Base-by-base conservation (phyloP, 305 asterid genomes). In the Fraxinus nigra region DNA sequence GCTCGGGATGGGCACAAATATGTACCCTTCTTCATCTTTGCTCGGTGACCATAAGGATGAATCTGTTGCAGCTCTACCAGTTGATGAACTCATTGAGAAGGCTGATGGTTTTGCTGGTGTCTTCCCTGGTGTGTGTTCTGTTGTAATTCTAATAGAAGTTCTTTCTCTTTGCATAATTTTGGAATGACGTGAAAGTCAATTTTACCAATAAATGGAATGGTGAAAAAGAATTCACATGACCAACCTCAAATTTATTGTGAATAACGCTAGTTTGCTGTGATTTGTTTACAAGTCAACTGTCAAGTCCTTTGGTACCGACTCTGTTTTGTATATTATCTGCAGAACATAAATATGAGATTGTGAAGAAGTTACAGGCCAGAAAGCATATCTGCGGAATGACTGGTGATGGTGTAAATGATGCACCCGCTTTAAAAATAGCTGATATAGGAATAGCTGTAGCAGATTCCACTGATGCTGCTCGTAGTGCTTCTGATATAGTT, bases 91-190 rank as follows among this genome's bases (percentile, higher is more conserved):
- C 88, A 89, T 91, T 5, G 93, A 90, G 81, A 89, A 89, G 80
- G 93, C 92, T 5, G 94, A 89, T 63, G 94, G 94, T 76, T 91
- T 91, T 84, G 95, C 95, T 28, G 95, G 93, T 28, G 95, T 91
- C 70, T 90, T 91, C 77, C 95, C 95, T 5, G 92, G 93, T 90
- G 83, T 72, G 73, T 33, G 32, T 37, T 20, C 0, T 43, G 26
- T 18, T 8, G 22, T 28, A 30, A 1, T 6, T 28, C 74, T 28
- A 28, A 28, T 63, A 28, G 37, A 22, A 59, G 13, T 24, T 72
- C 83, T 20, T 18, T 33, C 51, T 51, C 54, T 72, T 80, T 11
- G 18, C 46, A 40, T 32, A 22, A 63, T 67, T 10, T 13, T 20
- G 22, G 11, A 61, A 56, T 54, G 30, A 59, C 30, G 4, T 59